Conservation (phyloP, 768 basidiomycete species). For the Pleurotus tuoliensis region DNA sequence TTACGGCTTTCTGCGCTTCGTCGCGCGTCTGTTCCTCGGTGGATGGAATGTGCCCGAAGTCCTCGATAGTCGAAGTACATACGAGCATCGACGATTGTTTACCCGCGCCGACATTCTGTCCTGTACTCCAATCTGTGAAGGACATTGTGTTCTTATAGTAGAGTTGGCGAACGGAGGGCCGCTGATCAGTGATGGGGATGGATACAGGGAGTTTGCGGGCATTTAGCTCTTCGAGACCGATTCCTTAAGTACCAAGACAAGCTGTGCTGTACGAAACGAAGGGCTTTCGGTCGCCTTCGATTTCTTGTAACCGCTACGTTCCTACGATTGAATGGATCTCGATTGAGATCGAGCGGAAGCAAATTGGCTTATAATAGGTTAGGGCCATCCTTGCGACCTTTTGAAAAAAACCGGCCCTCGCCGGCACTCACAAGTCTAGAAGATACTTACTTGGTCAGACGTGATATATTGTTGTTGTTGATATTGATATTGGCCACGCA, state of each 20-base stretch:
- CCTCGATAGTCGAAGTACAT: slow-evolving; percentile 35
- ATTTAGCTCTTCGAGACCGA: not conserved
- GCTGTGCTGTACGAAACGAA: not conserved
- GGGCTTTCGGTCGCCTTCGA: not conserved
- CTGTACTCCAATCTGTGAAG: slow-evolving; percentile 3
- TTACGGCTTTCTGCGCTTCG: slow-evolving; percentile 34
- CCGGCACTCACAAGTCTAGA: no score
- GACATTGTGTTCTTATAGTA: not conserved
- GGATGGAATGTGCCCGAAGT: slow-evolving; percentile 36
- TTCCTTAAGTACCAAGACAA: not conserved
- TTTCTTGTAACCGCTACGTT: not conserved
- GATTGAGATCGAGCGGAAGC: not conserved
- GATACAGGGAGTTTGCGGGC: not conserved
- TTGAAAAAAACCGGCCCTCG: no score
- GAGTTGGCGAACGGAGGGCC: not conserved
- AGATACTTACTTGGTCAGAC: no score
- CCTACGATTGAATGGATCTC: not conserved
- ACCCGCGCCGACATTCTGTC: not conserved
- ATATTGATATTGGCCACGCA: no score
- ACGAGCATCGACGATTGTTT: slow-evolving; percentile 23
- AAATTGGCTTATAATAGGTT: not conserved
- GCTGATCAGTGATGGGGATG: not conserved
- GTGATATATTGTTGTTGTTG: no score
- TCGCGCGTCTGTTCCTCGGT: slow-evolving; percentile 28
- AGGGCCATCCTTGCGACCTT: not conserved